These are phyloP conservation scores for Theobroma cacao DNA, from an alignment of 345 rosid genomes.

Conservation along the genomic window DNA sequence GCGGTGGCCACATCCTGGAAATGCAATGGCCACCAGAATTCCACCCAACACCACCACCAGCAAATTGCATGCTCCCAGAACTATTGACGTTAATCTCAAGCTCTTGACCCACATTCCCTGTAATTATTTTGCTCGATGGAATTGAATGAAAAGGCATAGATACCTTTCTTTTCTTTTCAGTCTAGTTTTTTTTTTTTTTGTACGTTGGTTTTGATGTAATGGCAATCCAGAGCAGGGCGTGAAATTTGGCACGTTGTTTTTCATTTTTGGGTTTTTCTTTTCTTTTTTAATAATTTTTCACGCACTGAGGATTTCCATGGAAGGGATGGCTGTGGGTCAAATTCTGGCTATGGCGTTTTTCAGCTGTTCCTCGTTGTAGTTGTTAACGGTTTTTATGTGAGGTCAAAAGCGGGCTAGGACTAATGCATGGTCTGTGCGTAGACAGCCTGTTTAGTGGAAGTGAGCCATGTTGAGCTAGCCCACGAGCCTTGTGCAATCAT, in stretches of 20 bases:
- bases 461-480: no score
- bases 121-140: neutral
- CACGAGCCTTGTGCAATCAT: no score
- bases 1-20: constrained; percentile 33
- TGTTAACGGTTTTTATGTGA: neutral
- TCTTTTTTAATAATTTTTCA: neutral
- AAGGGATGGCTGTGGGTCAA: neutral
- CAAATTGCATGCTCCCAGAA: constrained; percentile 49
- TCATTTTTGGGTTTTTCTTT: neutral
- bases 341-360: neutral
- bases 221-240: neutral
- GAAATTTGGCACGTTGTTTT: neutral
- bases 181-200: no score
- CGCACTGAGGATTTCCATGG: constrained; percentile 15
- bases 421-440: no score
- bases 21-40: constrained; percentile 30
- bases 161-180: neutral
- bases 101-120: constrained; percentile 37
- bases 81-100: constrained; percentile 42
- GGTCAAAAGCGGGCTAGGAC: no score
- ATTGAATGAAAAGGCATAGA: neutral
- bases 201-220: neutral
- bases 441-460: no score
- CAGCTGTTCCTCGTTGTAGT: neutral
- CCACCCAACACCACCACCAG: constrained; percentile 49